Evolutionary conservation across 2,329 filamentous ascomycete species (phyloP), one percentile per base, ranked within the genome.

Genomic region (Monilinia fructigena): DNA sequence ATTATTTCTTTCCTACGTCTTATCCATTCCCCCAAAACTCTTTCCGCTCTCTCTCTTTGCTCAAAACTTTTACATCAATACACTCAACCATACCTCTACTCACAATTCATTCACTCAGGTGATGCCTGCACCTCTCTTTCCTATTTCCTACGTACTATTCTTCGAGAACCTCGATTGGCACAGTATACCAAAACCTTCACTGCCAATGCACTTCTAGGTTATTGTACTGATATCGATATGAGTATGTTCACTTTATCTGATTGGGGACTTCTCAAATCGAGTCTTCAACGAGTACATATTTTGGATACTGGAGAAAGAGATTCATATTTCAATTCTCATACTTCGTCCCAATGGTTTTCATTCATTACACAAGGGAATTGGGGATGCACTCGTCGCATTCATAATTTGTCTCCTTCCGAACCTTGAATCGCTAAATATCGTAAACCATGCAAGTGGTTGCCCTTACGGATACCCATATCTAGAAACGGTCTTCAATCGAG

Each of bases 351-450:
- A 31, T 66, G 38, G 55, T 38, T 63, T 42, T 28, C 26, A 12
- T 52, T 56, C n/a, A 50, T 55, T 12, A 20, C 18, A 1, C 52
- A 62, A 12, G 65, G 59, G 12, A 63, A 66, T 28, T 66, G 65
- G 65, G 65, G 65, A 66, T 56, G 58, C 65, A 16, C 45, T 66
- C 23, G 65, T 55, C 1, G 59, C 20, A n/a, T 48, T 63, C 4
- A 31, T 66, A 6, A n/a, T 66, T 31, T 63, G 65, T 45, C 65
- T 66, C 38, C 65, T 66, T 23, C 65, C 65, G 6, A 66, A 66
- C n/a, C 28, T 66, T 1, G 28, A 56, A 42, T 42, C 62, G 7
- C 62, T 66, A 2, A 63, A 66, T 38, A 63, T 66, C 42, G 54
- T 66, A 14, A 63, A 66, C 26, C 60, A 66, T 31, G 63, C 63